phyloP scores from a whole-genome alignment of 768 basidiomycete species.

The Cystofilobasidium macerans region DNA sequence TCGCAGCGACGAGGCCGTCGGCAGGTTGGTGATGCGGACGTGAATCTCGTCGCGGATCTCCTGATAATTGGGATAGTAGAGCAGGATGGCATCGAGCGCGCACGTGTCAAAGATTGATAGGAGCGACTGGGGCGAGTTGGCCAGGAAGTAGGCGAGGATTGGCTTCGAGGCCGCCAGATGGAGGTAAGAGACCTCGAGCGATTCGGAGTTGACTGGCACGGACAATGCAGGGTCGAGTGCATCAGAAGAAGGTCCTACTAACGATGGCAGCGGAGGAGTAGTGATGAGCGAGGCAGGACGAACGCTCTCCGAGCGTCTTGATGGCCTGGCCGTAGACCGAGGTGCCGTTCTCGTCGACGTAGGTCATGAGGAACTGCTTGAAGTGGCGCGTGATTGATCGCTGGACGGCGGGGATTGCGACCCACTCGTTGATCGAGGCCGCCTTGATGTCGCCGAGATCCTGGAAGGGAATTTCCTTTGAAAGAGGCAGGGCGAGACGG shows the following conservation, averaged over 20 bases:
- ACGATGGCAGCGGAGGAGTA: conserved; percentile 12
- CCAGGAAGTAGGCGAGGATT: conserved; percentile 92
- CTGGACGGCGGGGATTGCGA: conserved; percentile 79
- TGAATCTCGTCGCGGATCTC: conserved; percentile 97
- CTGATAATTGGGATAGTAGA: conserved; percentile 91
- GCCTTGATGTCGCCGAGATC: conserved; percentile 97
- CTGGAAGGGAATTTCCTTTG: conserved; percentile 82
- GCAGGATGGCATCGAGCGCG: conserved; percentile 81
- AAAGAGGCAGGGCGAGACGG: too few species aligned
- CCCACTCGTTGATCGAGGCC: conserved; percentile 95
- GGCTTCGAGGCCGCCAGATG: conserved; percentile 86
- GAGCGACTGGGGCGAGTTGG: conserved; percentile 87
- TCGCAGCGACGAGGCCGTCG: conserved; percentile 75
- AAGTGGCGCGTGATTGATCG: conserved; percentile 85
- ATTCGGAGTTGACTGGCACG: conserved; percentile 81
- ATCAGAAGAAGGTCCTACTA: too few species aligned
- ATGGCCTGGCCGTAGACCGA: conserved; percentile 94
- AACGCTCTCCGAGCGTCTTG: conserved; percentile 86
- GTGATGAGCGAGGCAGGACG: conserved; percentile 30
- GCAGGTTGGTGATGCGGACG: conserved; percentile 89
- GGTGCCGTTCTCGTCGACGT: conserved; percentile 77
- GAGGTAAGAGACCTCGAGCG: conserved; percentile 92
- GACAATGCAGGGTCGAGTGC: conserved; percentile 12
- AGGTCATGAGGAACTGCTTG: conserved; percentile 88
- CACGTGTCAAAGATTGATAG: conserved; percentile 90